These are phyloP conservation scores for Erodium texanum DNA, from an alignment of 441 rosid genomes.

Conservation along the genomic window DNA sequence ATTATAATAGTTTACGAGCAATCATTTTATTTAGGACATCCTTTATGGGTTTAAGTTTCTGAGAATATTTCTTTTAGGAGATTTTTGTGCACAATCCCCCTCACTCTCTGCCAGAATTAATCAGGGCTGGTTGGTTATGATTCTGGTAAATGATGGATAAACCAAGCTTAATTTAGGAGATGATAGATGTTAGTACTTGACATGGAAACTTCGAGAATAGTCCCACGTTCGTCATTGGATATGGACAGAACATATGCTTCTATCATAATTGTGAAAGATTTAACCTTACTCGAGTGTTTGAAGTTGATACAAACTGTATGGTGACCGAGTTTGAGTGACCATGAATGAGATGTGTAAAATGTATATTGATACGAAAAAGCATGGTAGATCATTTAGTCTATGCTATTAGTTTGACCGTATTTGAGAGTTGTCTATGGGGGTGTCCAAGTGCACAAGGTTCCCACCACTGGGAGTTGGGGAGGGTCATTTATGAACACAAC, in stretches of 20 bases:
- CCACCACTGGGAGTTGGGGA: no score
- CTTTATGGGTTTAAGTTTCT: neutral
- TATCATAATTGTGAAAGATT: no score
- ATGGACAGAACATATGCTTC: no score
- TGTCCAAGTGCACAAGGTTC: no score
- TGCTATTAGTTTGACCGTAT: no score
- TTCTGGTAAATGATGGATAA: neutral
- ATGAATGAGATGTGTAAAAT: no score
- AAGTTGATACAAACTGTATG: neutral
- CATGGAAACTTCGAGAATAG: neutral
- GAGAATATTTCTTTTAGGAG: neutral
- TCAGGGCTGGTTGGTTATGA: neutral
- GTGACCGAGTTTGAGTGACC: no score
- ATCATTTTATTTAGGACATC: neutral
- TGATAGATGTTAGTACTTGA: neutral
- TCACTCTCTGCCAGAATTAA: neutral
- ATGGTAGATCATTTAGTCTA: no score
- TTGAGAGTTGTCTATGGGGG: no score
- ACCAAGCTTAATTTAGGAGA: neutral
- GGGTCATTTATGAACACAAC: no score
- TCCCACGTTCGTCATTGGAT: neutral
- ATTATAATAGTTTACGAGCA: neutral
- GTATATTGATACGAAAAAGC: no score
- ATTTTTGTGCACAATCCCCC: neutral
- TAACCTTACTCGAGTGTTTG: neutral